Base-by-base conservation (phyloP, 2,329 filamentous ascomycete genomes). In the Botrytis aclada region DNA sequence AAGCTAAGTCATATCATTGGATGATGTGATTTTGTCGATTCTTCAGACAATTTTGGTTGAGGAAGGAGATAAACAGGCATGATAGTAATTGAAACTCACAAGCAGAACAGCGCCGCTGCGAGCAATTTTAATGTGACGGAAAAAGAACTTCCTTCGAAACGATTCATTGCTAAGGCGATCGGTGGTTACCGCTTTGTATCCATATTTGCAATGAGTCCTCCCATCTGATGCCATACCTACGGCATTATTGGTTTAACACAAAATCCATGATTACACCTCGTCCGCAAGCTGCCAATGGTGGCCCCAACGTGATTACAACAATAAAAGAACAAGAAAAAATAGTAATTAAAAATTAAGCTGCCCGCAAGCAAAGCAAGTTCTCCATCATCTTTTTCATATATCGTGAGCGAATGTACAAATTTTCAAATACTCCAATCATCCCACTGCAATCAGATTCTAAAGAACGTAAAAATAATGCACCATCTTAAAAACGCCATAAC, bases 391-490 rank as follows among this genome's bases (percentile, higher is more conserved):
- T 51, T 7, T 41, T 65, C 34, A 25, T 71, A 32, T 25, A 32
- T 65, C 25, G 14, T 71, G 10, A 54, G 61, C 43, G 43, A 71
- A 41, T 71, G 58, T 65, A 51, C 45, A 64, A 18, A 39, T 51
- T 41, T 64, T 9, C 10, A 39, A 5, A 9, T 29, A 20, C 43
- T 20, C 69, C 14, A 64, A 39, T 54, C 5, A 25, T 29, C 3
- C 39, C 29, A 7, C 29, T 22, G 39, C 43, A 20, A 60, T 45
- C 22, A 3, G 14, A 14, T 32, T 61, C 20, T 29, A 37, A 62
- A n/a, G 29, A 70, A 14, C 43, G 67, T 37, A 29, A 4, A 34
- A 45, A n/a, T n/a, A 6, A 22, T 39, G 18, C n/a, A 29, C 41
- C 20, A 32, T 61, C 10, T 43, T 43, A 5, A 9, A 32, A 41